Base-by-base conservation (phyloP, 768 basidiomycete species). In the Thelephora ganbajun region DNA sequence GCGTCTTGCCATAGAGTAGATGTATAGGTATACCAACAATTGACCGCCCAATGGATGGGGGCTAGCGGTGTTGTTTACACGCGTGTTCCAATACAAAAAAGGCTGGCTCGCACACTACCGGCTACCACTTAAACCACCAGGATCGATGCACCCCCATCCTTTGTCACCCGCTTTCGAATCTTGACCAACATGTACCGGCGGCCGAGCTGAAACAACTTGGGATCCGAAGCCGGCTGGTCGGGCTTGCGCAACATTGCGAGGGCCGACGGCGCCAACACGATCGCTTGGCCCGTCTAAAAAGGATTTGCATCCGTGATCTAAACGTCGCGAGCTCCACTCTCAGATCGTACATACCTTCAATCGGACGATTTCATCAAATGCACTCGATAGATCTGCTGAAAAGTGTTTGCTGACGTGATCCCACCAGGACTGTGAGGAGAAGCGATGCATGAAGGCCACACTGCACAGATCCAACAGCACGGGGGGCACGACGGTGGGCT, bases 351-450 rank as follows among this genome's bases (percentile, higher is more conserved):
- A 54, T 49, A 83, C 83, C 71, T 80, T 69, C 2, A 85, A 65
- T 46, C 57, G 73, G 12, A 82, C 81, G 9, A 85, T 74, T 44
- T 72, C 68, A 50, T 83, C 76, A 50, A 85, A 84, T 0, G 74
- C 79, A 34, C 80, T 76, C 0, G 72, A 71, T 47, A 83, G 70
- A 51, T 82, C 73, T 0, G 79, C 77, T 0, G 79, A 76, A 3
- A 85, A 79, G 54, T 84, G 82, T 16, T 77, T 73, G 1, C 71
- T 66, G 0, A 86, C 57, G 53, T 85, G 80, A 0, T 77, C 69
- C 77, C 80, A 82, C 83, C 83, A 85, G 1, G 78, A 69, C 0
- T 80, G 79, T 0, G 84, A 85, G 0, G 82, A 82, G 58, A 86
- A 86, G 1, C 83, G 68, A 52, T 85, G 83, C 2, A 84, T 53